These are phyloP conservation scores for Coniochaeta sp. DNA, from an alignment of 2,329 filamentous ascomycete species.

Conservation along the genomic window DNA sequence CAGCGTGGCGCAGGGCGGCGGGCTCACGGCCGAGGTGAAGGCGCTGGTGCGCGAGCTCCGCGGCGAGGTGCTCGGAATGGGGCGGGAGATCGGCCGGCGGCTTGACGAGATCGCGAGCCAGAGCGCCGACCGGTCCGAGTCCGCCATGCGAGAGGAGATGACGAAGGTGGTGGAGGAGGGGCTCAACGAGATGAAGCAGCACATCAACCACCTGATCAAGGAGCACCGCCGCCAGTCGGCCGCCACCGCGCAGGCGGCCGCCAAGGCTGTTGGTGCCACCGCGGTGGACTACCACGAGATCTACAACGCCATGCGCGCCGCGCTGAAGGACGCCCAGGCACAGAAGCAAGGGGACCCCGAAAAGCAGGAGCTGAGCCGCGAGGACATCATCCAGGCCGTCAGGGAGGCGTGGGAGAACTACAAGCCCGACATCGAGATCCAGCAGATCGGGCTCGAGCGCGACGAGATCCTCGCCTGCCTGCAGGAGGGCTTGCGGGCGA, in stretches of 20 bases:
- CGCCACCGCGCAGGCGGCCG: constrained; percentile 49
- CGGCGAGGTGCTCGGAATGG: constrained; percentile 91
- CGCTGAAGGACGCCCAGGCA: constrained; percentile 55
- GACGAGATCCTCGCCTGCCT: constrained; percentile 86
- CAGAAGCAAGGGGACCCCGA: constrained; percentile 36
- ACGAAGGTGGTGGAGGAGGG: constrained; percentile 72
- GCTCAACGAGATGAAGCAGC: constrained; percentile 72
- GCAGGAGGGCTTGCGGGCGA: constrained; percentile 67
- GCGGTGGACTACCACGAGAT: constrained; percentile 74
- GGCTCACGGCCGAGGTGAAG: constrained; percentile 87
- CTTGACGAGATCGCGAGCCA: constrained; percentile 61
- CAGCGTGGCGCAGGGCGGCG: constrained; percentile 80
- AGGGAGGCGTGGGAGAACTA: constrained; percentile 90
- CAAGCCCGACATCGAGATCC: constrained; percentile 85
- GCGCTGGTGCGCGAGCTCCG: constrained; percentile 81
- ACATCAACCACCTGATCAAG: constrained; percentile 72
- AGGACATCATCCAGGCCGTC: constrained; percentile 81
- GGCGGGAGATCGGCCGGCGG: constrained; percentile 78
- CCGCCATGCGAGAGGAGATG: constrained; percentile 61
- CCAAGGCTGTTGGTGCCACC: constrained; percentile 51
- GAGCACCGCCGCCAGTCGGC: constrained; percentile 64
- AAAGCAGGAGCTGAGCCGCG: constrained; percentile 56
- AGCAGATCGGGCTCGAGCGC: constrained; percentile 82
- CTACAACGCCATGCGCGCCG: constrained; percentile 75
- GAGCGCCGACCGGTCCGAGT: constrained; percentile 36